These are phyloP conservation scores for Monosporozyma solicola DNA, from an alignment of 805 yeast species.

Conservation along the genomic window DNA sequence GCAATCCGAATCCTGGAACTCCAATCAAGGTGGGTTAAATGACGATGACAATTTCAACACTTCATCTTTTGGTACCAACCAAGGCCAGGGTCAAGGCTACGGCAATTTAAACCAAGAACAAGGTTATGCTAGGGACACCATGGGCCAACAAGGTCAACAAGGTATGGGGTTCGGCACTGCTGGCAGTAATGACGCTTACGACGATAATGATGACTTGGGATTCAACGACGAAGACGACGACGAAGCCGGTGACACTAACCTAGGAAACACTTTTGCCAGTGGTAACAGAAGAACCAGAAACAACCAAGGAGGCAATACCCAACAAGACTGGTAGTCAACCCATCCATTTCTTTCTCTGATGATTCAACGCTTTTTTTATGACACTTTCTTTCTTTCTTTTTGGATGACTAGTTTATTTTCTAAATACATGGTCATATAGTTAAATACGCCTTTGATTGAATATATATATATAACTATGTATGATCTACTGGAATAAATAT, in stretches of 20 bases:
- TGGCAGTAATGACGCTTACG: background rate
- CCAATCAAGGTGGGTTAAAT: background rate
- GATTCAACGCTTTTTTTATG: background rate
- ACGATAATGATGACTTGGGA: background rate
- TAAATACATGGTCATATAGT: background rate
- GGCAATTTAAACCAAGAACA: background rate
- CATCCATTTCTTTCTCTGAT: background rate
- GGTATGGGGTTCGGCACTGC: background rate
- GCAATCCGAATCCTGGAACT: background rate
- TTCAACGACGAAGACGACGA: background rate
- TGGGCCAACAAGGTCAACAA: constrained; percentile 1
- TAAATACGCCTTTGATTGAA: background rate
- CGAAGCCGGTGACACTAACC: background rate
- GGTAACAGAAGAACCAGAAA: background rate
- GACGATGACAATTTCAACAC: background rate
- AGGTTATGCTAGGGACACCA: background rate
- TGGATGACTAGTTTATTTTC: background rate
- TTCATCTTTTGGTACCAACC: background rate
- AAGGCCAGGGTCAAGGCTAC: background rate
- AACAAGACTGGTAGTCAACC: constrained; percentile 1
- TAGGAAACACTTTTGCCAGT: background rate
- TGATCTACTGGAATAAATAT: background rate
- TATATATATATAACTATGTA: background rate
- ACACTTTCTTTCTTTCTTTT: background rate
- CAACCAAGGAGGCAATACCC: background rate